phyloP scores from a whole-genome alignment of 306 rosid genomes.

The Quercus aquifolioides region DNA sequence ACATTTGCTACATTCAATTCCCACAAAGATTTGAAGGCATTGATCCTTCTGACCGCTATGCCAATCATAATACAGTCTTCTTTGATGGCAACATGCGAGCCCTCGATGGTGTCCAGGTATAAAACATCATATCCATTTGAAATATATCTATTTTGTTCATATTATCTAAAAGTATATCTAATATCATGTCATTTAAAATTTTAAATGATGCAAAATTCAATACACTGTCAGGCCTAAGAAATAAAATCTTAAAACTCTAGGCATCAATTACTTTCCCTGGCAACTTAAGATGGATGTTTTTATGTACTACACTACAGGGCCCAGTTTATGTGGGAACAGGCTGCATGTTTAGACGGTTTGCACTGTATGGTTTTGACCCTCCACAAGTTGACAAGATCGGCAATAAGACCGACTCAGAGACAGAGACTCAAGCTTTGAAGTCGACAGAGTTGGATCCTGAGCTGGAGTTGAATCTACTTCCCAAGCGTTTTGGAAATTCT shows the following conservation, averaged over 20 bases:
- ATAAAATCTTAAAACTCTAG: too few relatives aligned
- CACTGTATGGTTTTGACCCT: conserved; percentile 83
- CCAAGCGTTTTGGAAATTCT: conserved; percentile 85
- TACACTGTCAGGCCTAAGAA: too few relatives aligned
- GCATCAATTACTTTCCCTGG: too few relatives aligned
- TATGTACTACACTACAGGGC: conserved; percentile 34
- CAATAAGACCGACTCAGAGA: conserved; percentile 18
- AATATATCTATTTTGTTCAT: too few relatives aligned
- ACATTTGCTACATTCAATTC: conserved; percentile 83
- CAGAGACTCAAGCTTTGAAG: conserved; percentile 41
- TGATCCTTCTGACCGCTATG: conserved; percentile 88
- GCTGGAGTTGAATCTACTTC: conserved; percentile 55
- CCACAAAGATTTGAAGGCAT: conserved; percentile 97
- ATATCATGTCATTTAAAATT: too few relatives aligned
- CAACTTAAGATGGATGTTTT: neutral
- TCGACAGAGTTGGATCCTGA: conserved; percentile 53
- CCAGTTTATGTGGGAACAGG: conserved; percentile 93
- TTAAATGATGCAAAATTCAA: too few relatives aligned
- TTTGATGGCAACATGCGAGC: conserved; percentile 73
- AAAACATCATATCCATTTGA: too few relatives aligned
- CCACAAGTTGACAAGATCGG: conserved; percentile 36
- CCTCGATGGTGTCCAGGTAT: conserved; percentile 44
- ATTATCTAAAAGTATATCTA: too few relatives aligned
- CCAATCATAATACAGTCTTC: conserved; percentile 88
- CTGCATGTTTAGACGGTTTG: conserved; percentile 83